These are phyloP conservation scores for Phlyctochytrium planicorne DNA, from an alignment of 192 early-diverging fungal species.

Conservation along the genomic window DNA sequence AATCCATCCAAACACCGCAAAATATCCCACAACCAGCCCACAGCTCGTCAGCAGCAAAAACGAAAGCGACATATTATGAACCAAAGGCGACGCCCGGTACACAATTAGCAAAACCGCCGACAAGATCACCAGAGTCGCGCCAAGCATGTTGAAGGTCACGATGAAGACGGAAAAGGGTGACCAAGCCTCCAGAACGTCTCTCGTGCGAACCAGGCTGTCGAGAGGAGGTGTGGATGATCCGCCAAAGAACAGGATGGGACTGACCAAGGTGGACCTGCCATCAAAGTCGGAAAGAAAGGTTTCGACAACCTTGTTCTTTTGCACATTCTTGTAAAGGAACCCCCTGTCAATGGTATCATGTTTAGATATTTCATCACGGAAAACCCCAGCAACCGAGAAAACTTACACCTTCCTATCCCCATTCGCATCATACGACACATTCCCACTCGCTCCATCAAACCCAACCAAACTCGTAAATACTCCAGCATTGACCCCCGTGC, in stretches of 20 bases:
- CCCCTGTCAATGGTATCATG: neutral
- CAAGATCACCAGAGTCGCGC: neutral
- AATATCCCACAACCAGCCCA: neutral
- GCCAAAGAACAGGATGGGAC: constrained; percentile 3
- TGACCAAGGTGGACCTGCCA: no score
- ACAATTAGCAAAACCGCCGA: neutral
- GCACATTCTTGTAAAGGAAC: neutral
- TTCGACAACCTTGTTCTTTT: neutral
- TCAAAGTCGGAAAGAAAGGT: neutral
- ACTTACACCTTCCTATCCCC: neutral
- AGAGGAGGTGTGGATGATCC: neutral
- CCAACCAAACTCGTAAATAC: neutral
- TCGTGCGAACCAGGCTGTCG: neutral
- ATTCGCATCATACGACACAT: neutral
- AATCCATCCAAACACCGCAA: neutral
- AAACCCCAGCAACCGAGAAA: no score
- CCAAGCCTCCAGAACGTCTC: neutral
- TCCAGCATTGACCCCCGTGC: neutral
- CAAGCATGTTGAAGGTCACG: neutral
- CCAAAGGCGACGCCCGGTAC: neutral
- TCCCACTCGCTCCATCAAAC: neutral
- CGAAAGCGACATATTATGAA: neutral
- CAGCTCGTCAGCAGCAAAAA: neutral
- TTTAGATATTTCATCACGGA: no score
- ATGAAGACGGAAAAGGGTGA: neutral